These are phyloP conservation scores for Meyerozyma guilliermondii DNA, from an alignment of 1,139 yeast species.

Conservation along the genomic window DNA sequence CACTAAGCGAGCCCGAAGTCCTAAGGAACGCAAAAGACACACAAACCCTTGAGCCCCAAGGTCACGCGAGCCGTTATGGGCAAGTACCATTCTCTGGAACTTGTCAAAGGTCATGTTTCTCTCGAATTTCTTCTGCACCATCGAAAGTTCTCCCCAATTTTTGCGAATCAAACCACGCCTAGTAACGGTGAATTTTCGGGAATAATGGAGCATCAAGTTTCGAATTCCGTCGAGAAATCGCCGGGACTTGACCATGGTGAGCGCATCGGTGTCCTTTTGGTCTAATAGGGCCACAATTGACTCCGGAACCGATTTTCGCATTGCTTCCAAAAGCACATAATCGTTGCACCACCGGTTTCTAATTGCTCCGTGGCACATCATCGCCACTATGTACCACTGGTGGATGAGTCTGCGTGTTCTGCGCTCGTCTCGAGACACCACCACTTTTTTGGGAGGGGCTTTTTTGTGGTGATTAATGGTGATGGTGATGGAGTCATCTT, in stretches of 20 bases:
- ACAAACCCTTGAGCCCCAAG: constrained; percentile 86
- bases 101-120: constrained; percentile 24
- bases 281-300: constrained; percentile 2
- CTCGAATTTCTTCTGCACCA: constrained; percentile 14
- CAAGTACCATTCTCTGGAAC: constrained; percentile 37
- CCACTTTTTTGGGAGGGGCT: constrained; percentile 12
- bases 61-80: constrained; percentile 69
- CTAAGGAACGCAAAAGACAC: constrained; percentile 63
- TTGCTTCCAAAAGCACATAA: constrained; percentile 27
- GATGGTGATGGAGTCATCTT: constrained; percentile 15
- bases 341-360: constrained; percentile 77
- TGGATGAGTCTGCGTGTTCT: constrained; percentile 51
- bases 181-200: constrained; percentile 49
- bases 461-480: constrained; percentile 9
- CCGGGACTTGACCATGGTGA: constrained; percentile 52
- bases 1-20: constrained; percentile 68
- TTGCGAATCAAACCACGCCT: constrained; percentile 42
- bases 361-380: constrained; percentile 60
- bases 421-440: constrained; percentile 52
- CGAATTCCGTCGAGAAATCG: constrained; percentile 71
- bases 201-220: constrained; percentile 59
- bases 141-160: constrained; percentile 55
- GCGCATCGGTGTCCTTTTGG: constrained; percentile 16
- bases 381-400: constrained; percentile 48
- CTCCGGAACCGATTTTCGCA: constrained; percentile 44